Evolutionary conservation across 2,329 filamentous ascomycete genomes (phyloP).

Genomic region (Xylaria sp.): DNA sequence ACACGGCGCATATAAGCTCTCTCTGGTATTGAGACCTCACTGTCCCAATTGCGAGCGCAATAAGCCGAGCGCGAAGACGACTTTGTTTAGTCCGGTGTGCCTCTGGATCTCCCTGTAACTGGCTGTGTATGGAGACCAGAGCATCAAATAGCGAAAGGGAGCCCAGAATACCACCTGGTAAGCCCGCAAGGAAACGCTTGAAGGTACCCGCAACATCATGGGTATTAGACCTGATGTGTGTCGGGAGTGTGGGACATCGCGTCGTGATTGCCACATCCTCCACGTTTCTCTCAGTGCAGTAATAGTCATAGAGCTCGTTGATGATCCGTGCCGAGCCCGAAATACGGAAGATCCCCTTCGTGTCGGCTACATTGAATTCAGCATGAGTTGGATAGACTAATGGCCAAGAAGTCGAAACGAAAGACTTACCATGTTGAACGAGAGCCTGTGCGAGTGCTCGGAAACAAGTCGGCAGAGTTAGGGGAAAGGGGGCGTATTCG

Average conservation of each 20-base stretch:
- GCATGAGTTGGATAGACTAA: neutral
- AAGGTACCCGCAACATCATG: conserved; percentile 65
- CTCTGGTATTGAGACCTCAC: conserved; percentile 55
- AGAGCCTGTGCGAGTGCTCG: conserved; percentile 62
- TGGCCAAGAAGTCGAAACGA: neutral
- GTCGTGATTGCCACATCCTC: conserved; percentile 53
- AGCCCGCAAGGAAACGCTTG: conserved; percentile 56
- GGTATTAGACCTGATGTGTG: conserved; percentile 53
- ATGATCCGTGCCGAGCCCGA: conserved; percentile 54
- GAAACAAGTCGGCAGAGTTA: conserved; percentile 60
- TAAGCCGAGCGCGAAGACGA: conserved; percentile 57
- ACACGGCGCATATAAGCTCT: conserved; percentile 61
- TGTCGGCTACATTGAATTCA: conserved; percentile 34
- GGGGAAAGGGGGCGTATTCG: conserved; percentile 51
- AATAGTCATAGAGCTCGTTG: conserved; percentile 59
- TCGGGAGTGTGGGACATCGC: conserved; percentile 53
- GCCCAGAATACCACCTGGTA: conserved; percentile 63
- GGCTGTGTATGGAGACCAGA: conserved; percentile 54
- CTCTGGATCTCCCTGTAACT: conserved; percentile 49
- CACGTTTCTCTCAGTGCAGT: conserved; percentile 47
- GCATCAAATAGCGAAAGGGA: conserved; percentile 57
- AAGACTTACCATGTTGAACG: conserved; percentile 50
- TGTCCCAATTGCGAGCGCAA: conserved; percentile 57
- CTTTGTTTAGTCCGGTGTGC: conserved; percentile 48
- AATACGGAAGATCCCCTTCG: conserved; percentile 58